Evolutionary conservation across 1,139 yeast species (phyloP), one percentile per base, ranked within the genome.

Genomic region (Protomyces macrosporus): DNA sequence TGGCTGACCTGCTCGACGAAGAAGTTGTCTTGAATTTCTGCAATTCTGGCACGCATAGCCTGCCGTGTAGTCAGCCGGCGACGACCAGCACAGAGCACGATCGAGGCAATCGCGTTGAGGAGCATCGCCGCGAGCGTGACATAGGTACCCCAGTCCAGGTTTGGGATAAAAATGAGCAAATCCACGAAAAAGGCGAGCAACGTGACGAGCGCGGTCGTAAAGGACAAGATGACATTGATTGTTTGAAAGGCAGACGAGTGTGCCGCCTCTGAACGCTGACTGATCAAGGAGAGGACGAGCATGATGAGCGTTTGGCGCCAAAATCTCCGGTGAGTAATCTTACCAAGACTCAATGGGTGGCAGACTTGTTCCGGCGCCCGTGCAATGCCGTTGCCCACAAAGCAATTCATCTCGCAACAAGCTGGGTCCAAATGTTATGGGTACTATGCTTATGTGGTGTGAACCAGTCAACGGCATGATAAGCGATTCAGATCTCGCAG

Each of bases 121-220:
- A 78, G 76, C 1, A 83, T 78, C 1, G 82, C 73, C 1, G 75
- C 81, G 51, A 82, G 72, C 34, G 79, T 71, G 66, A 80, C 74
- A 86, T 86, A 83, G 50, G 85, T 85, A 35, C 79, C 78, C 80
- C 84, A 83, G 60, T 77, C 76, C 42, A 83, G 73, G 67, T 80
- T 81, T 9, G 83, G 82, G 2, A 81, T 76, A 69, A 83, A 83
- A 60, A 83, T 71, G 54, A 83, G 70, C 55, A 83, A 78, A 70
- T 83, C 87, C 36, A 82, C 83, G 66, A 83, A 72, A 65, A 83
- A 83, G 3, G 84, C 78, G 61, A 83, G 75, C 61, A 83, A 72
- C 6, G 82, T 73, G 50, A 81, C 73, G 65, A 83, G 68, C 67
- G 82, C 82, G 1, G 84, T 74, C 7, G 83, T 80, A 50, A 81